Evolutionary conservation across 768 basidiomycete genomes (phyloP), one percentile per base, ranked within the genome.

Genomic region (Mycena polygramma): DNA sequence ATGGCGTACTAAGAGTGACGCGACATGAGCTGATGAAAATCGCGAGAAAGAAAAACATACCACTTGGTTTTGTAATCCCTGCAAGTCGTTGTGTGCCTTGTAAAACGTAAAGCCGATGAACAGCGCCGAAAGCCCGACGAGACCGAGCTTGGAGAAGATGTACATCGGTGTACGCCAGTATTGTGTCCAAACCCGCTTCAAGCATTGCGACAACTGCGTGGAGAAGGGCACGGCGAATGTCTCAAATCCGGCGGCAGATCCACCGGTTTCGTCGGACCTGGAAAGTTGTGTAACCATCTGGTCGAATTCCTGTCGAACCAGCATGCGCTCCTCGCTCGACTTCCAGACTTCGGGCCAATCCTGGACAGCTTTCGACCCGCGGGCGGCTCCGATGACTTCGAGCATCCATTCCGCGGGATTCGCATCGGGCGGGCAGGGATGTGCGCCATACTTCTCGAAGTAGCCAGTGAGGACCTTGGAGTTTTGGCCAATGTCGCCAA

Each of bases 341-440:
- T 78, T 71, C 85, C 85, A 88, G 13, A 78, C 74, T 53, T 84
- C 79, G 49, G 80, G 79, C 83, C 84, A 88, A 68, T 87, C 79
- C 22, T 76, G 71, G 14, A 66, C 57, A 20, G 81, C 81, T 57
- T 82, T 74, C n/a, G 78, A 76, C 15, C 82, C 80, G 7, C 80
- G 79, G 36, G 84, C 86, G 7, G 85, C 84, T 35, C 86, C 86
- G 66, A 86, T 87, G 39, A 82, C 84, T 37, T 82, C 78, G 49
- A 86, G 79, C 78, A 79, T 80, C 78, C 81, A 85, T 73, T 88
- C 86, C n/a, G 86, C 86, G 4, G 91, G 90, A 74, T 93, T 93
- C 74, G 85, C 91, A 10, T 85, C 82, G 7, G 81, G 75, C 0
- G 83, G 83, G 66, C 92, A 92, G 10, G 74, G 70, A 5, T 83